Conservation (phyloP, 768 basidiomycete species). For the Rhizopogon roseolus region DNA sequence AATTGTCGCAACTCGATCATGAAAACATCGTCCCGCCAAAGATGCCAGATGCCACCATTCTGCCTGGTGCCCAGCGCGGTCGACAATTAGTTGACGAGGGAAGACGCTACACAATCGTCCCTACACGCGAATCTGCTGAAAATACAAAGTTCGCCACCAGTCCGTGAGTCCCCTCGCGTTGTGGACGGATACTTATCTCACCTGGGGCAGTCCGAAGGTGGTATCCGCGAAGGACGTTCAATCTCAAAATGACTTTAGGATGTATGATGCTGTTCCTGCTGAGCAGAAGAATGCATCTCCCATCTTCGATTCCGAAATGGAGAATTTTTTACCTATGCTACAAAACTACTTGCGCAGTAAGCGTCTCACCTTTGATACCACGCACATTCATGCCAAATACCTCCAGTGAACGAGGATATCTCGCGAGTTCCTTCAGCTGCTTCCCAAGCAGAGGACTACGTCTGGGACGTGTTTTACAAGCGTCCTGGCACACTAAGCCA, state of each 20-base stretch:
- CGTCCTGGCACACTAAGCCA: conserved; percentile 54
- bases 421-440: conserved; percentile 5
- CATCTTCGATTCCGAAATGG: conserved; percentile 56
- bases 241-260: conserved; percentile 44
- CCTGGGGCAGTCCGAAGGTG: conserved; percentile 47
- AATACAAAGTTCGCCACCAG: conserved; percentile 18
- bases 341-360: conserved; percentile 66
- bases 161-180: conserved; percentile 31
- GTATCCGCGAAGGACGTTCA: conserved; percentile 46
- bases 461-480: conserved; percentile 83
- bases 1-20: conserved; percentile 39
- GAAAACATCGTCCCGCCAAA: conserved; percentile 10
- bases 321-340: conserved; percentile 74
- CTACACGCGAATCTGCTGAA: conserved; percentile 21
- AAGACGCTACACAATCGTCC: conserved; percentile 51
- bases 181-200: background rate
- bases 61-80: conserved; percentile 9
- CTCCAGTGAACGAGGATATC: conserved; percentile 22
- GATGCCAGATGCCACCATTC: conserved; percentile 9
- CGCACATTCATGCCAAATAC: background rate
- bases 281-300: conserved; percentile 24
- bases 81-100: conserved; percentile 31
- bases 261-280: conserved; percentile 69
- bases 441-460: conserved; percentile 53
- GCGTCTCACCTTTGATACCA: conserved; percentile 12